These are phyloP conservation scores for Saposhnikovia divaricata DNA, from an alignment of 129 eudicot genomes.

Conservation along the genomic window DNA sequence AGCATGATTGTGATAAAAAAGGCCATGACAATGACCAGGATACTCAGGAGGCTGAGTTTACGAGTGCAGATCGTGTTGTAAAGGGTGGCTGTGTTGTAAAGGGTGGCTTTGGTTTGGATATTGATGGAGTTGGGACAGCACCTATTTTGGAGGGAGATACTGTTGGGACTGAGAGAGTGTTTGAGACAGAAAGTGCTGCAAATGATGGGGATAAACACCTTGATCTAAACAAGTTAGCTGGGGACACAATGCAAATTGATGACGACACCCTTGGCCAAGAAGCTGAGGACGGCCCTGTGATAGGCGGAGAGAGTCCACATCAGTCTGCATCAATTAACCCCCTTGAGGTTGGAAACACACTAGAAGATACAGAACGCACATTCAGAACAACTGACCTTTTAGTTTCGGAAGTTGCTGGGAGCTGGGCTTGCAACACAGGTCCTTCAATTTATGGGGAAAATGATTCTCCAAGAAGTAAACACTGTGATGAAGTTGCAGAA, in stretches of 20 bases:
- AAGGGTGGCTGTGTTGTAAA: too few relatives aligned
- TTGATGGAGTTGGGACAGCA: slow-evolving; percentile 50
- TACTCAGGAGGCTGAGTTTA: too few relatives aligned
- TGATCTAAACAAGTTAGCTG: slow-evolving; percentile 35
- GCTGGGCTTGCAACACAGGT: slow-evolving; percentile 72
- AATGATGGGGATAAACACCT: slow-evolving; percentile 25
- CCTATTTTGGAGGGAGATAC: slow-evolving; percentile 36
- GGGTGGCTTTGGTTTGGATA: too few relatives aligned
- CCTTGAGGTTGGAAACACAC: slow-evolving; percentile 18
- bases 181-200: slow-evolving; percentile 45
- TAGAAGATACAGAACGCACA: slow-evolving; percentile 56
- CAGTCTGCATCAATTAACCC: slow-evolving; percentile 26
- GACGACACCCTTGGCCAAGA: slow-evolving; percentile 40
- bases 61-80: too few relatives aligned
- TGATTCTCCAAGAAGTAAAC: slow-evolving; percentile 49
- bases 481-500: slow-evolving; percentile 24
- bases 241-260: slow-evolving; percentile 65
- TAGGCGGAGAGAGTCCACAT: slow-evolving; percentile 15
- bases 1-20: too few relatives aligned
- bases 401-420: slow-evolving; percentile 88
- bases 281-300: slow-evolving; percentile 17
- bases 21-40: too few relatives aligned
- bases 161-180: slow-evolving; percentile 46
- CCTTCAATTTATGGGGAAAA: slow-evolving; percentile 87
- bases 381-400: slow-evolving; percentile 69